phyloP scores from a whole-genome alignment of 1,139 yeast species.

The Hansenula anomala region DNA sequence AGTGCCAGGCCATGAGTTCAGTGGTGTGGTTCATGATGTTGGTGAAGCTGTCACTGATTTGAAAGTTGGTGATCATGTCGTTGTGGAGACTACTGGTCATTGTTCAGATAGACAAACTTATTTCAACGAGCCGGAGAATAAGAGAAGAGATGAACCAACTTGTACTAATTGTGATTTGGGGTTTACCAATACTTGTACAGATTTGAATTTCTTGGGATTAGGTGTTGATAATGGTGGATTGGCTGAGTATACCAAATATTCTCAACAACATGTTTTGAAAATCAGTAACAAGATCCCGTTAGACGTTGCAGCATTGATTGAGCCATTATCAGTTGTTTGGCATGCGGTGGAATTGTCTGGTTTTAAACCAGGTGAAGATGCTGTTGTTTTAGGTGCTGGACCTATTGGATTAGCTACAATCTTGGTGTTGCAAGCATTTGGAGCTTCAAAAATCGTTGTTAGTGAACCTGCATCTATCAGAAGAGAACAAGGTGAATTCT shows the following conservation, averaged over 20 bases:
- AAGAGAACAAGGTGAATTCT: slow-evolving; percentile 44
- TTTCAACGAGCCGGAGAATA: slow-evolving; percentile 20
- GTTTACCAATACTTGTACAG: slow-evolving; percentile 41
- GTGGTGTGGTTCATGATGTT: slow-evolving; percentile 36
- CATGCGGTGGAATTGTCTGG: slow-evolving; percentile 46
- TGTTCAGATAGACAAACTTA: slow-evolving; percentile 38
- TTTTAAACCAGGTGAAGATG: slow-evolving; percentile 43
- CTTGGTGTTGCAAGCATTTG: slow-evolving; percentile 51
- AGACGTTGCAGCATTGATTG: slow-evolving; percentile 51
- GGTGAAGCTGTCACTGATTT: slow-evolving; percentile 30
- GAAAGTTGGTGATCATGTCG: slow-evolving; percentile 40
- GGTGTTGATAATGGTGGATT: slow-evolving; percentile 49
- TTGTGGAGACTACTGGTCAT: slow-evolving; percentile 51
- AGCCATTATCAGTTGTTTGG: slow-evolving; percentile 56
- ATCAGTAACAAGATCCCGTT: slow-evolving; percentile 43
- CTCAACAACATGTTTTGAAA: slow-evolving; percentile 40
- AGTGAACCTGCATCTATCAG: slow-evolving; percentile 57
- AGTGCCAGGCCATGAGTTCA: slow-evolving; percentile 59
- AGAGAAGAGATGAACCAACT: slow-evolving; percentile 18
- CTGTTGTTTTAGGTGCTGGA: slow-evolving; percentile 55
- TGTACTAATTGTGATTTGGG: slow-evolving; percentile 45
- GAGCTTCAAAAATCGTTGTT: slow-evolving; percentile 48
- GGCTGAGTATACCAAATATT: slow-evolving; percentile 45
- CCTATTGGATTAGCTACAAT: slow-evolving; percentile 59
- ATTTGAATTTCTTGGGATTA: slow-evolving; percentile 39